A percentile compares a stretch with the other conserved stretches of the same genome.
Conservation (phyloP, 148 eudicot species). For the Gaultheria prostrata region DNA sequence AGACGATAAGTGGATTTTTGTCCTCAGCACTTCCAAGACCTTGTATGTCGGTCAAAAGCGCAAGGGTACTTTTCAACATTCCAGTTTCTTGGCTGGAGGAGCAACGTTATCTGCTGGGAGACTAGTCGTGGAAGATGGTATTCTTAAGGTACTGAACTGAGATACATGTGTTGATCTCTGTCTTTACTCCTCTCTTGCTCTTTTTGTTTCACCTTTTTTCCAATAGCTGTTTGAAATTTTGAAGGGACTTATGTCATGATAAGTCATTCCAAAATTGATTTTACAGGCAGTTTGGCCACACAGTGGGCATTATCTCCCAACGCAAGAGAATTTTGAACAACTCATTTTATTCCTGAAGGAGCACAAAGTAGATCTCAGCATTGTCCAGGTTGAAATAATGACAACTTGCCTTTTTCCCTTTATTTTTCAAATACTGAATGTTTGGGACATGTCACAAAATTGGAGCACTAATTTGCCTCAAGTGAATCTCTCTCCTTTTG, state of each 20-base stretch:
- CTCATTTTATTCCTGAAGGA: slow-evolving; percentile 62
- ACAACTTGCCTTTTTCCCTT: neutral
- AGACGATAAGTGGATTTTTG: slow-evolving; percentile 43
- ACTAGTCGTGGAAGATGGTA: slow-evolving; percentile 33
- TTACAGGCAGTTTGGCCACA: slow-evolving; percentile 53
- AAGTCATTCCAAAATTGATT: neutral
- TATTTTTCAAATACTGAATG: neutral
- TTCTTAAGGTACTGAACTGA: slow-evolving; percentile 22
- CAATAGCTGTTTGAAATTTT: neutral
- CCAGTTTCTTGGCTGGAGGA: slow-evolving; percentile 45
- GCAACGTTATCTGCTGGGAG: slow-evolving; percentile 47
- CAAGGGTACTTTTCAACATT: slow-evolving; percentile 42
- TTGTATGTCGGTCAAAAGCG: slow-evolving; percentile 34
- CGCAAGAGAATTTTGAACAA: slow-evolving; percentile 78
- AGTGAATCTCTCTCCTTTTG: neutral
- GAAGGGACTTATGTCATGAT: neutral
- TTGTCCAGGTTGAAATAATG: slow-evolving; percentile 49
- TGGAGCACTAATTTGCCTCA: neutral
- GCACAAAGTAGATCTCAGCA: slow-evolving; percentile 55
- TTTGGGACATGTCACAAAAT: neutral
- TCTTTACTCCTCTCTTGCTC: neutral
- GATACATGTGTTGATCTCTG: neutral
- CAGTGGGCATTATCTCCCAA: slow-evolving; percentile 92
- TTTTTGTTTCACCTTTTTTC: neutral
- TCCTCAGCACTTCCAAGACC: slow-evolving; percentile 33